phyloP scores from a whole-genome alignment of 1,284 basidiomycete species.

The Prillingera fragicola region DNA sequence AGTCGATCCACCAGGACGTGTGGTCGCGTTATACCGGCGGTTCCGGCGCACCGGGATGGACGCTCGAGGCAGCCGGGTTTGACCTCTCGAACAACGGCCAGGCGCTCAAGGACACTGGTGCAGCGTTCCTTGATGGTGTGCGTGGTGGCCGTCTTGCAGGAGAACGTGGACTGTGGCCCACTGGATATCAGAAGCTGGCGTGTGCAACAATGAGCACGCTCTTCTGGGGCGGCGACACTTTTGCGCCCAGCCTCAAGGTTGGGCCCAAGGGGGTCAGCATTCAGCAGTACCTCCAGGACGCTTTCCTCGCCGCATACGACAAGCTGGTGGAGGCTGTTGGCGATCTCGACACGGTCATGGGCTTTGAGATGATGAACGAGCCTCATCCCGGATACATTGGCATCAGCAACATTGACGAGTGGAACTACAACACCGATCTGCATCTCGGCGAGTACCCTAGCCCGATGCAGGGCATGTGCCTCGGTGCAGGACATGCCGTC shows the following conservation, averaged over 20 bases:
- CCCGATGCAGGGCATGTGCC: constrained; percentile 74
- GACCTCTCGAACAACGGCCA: constrained; percentile 55
- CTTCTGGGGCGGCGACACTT: constrained; percentile 84
- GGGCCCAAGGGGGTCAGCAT: constrained; percentile 57
- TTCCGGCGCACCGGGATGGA: constrained; percentile 89
- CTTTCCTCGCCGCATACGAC: constrained; percentile 74
- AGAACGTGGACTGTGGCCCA: constrained; percentile 81
- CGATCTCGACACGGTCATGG: constrained; percentile 71
- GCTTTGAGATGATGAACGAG: constrained; percentile 96
- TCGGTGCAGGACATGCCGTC: constrained; percentile 72
- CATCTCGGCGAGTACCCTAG: constrained; percentile 78
- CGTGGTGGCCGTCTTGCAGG: constrained; percentile 49
- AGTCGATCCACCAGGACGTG: constrained; percentile 79
- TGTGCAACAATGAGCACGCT: constrained; percentile 79
- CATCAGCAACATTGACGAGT: constrained; percentile 72
- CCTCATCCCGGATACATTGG: constrained; percentile 90
- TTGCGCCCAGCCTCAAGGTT: constrained; percentile 66
- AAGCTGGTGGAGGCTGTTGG: constrained; percentile 64
- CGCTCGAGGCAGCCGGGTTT: constrained; percentile 71
- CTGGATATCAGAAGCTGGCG: constrained; percentile 75
- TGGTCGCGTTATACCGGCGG: constrained; percentile 94
- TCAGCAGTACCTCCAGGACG: constrained; percentile 75
- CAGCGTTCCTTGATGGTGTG: constrained; percentile 76
- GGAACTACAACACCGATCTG: constrained; percentile 89
- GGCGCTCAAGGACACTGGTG: constrained; percentile 68